Evolutionary conservation across 176 grass and related monocot genomes (phyloP).

Genomic region (Musa itinerans): DNA sequence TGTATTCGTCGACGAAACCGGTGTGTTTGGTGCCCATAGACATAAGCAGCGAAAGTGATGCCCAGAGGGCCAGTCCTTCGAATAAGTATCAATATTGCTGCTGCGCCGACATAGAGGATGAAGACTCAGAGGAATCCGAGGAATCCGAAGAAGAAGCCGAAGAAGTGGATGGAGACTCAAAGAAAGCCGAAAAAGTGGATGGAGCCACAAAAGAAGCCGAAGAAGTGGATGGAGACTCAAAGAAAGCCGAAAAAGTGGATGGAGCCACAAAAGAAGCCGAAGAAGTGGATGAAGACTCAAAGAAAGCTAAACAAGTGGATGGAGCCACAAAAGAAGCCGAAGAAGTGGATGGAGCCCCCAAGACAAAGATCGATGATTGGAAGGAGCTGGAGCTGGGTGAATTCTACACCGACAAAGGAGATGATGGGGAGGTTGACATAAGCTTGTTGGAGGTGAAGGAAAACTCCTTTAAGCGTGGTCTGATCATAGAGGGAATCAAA

Average conservation of each 20-base stretch:
- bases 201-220: too few species aligned
- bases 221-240: too few species aligned
- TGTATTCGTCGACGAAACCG: background rate
- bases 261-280: too few species aligned
- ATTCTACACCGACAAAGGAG: slow-evolving; percentile 27
- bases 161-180: background rate
- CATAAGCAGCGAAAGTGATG: background rate
- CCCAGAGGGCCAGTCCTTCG: too few species aligned
- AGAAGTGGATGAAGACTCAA: too few species aligned
- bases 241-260: too few species aligned
- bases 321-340: background rate
- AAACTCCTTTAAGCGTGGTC: slow-evolving; percentile 31
- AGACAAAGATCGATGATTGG: slow-evolving; percentile 30
- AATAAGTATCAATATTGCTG: too few species aligned
- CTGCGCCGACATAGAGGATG: too few species aligned
- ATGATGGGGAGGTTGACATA: slow-evolving; percentile 36
- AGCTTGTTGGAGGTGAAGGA: slow-evolving; percentile 29
- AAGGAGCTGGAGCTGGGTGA: slow-evolving; percentile 56
- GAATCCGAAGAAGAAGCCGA: background rate
- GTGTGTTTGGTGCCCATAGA: slow-evolving; percentile 6
- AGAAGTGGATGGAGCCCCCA: background rate
- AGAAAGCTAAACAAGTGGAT: too few species aligned
- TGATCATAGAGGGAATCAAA: slow-evolving; percentile 61
- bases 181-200: too few species aligned
- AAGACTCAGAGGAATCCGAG: too few species aligned